Base-by-base conservation (phyloP, 2,329 filamentous ascomycete genomes). In the Fusarium siculi region DNA sequence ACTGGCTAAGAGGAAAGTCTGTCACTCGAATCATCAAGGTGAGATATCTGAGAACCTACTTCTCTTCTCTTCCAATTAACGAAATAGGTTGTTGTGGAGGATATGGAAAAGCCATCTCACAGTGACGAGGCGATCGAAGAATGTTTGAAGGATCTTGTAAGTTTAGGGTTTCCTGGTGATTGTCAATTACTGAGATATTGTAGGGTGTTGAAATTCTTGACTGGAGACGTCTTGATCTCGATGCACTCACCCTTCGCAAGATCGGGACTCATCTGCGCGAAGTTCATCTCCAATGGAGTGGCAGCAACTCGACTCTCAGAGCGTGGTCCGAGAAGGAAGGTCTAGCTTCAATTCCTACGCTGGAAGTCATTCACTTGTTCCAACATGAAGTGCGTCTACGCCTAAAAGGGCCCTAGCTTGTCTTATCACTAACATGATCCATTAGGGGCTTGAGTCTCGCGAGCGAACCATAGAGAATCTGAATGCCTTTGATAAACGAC, bases 271-370 rank as follows among this genome's bases (percentile, higher is more conserved):
- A 53, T 16, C 43, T 71, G 18, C 56, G 66, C 14, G 65, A 71
- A 7, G 23, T 71, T 10, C 42, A 49, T 1, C 61, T 71, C 16
- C 61, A 69, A 6, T 71, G 68, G 66, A 71, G 68, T 19, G 66
- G 61, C 2, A 68, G 59, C 12, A 70, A 70, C 7, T 34, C 64
- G 2, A 55, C 63, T 4, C 39, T 70, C 3, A 12, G 64, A 49
- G 37, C 64, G 5, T 70, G 64, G 68, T 70, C 64, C 2, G 68
- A 60, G 30, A 64, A 43, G 4, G 68, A 60, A 16, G 68, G 68
- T 4, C 42, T 70, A 2, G 49, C 68, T 15, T 25, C 23, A 2
- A 57, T 64, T 9, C 59, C 59, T 5, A 70, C 44, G 0, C 25
- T 59, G 2, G 56, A 52, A 14, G 34, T 18, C 7, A 60, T 68